Evolutionary conservation across 805 yeast genomes (phyloP).

Genomic region (Saccharomycopsis sp.): DNA sequence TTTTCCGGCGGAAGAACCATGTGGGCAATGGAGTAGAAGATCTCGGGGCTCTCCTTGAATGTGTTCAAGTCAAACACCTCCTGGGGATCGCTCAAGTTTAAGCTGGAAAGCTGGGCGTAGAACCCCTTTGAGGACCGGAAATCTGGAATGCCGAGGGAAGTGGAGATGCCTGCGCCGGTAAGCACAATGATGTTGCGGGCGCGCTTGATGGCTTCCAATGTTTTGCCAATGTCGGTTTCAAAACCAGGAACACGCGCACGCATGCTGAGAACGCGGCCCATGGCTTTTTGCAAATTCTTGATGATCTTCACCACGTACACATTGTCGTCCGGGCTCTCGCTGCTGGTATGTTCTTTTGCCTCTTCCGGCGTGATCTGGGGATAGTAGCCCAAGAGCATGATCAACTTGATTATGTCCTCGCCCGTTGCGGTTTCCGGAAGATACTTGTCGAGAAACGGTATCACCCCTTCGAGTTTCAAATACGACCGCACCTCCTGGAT

Average conservation of each 20-base stretch:
- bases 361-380: constrained; percentile 18
- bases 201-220: constrained; percentile 46
- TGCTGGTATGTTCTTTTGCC: constrained; percentile 24
- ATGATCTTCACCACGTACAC: constrained; percentile 40
- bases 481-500: constrained; percentile 40
- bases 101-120: constrained; percentile 54
- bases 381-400: constrained; percentile 55
- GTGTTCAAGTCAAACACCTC: constrained; percentile 71
- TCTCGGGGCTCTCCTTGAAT: constrained; percentile 67
- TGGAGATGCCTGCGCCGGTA: constrained; percentile 92
- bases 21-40: constrained; percentile 81
- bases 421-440: constrained; percentile 53
- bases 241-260: constrained; percentile 48
- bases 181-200: constrained; percentile 60
- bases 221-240: constrained; percentile 24
- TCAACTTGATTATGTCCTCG: constrained; percentile 46
- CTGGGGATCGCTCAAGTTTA: constrained; percentile 80
- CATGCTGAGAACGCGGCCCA: constrained; percentile 49
- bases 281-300: constrained; percentile 50
- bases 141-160: constrained; percentile 86
- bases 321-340: constrained; percentile 29
- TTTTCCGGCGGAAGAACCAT: constrained; percentile 70
- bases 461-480: constrained; percentile 52
- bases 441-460: constrained; percentile 49
- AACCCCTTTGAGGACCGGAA: constrained; percentile 85